phyloP scores from a whole-genome alignment of 1,284 basidiomycete species.

The Leucoagaricus sp. region DNA sequence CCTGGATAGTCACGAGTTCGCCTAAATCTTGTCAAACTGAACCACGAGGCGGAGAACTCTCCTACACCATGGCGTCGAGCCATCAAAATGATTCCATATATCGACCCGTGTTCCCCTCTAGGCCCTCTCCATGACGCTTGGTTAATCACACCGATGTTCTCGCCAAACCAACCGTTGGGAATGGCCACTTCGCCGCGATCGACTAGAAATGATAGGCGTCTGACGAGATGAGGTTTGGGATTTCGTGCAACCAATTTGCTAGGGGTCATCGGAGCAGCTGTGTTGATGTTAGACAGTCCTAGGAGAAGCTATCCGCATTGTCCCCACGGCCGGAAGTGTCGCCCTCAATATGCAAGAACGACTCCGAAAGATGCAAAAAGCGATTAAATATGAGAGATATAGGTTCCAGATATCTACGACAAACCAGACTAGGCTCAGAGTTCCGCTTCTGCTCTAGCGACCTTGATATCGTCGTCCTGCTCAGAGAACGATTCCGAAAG shows the following conservation, averaged over 20 bases:
- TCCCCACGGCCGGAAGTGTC: too few species aligned
- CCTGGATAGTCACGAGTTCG: slow-evolving; percentile 18
- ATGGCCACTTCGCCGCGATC: too few species aligned
- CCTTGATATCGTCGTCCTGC: slow-evolving; percentile 42
- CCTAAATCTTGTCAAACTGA: slow-evolving; percentile 6
- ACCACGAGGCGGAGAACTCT: slow-evolving; percentile 21
- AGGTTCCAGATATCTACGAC: neutral
- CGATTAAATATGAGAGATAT: neutral
- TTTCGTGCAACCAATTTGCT: too few species aligned
- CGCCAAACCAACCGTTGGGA: neutral
- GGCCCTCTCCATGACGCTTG: too few species aligned
- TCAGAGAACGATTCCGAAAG: slow-evolving; percentile 15
- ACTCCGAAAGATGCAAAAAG: neutral
- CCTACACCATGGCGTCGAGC: slow-evolving; percentile 26
- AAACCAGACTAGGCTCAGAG: slow-evolving; percentile 28
- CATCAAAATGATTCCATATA: slow-evolving; percentile 9
- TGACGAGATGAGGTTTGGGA: too few species aligned
- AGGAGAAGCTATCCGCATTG: too few species aligned
- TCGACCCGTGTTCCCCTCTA: neutral
- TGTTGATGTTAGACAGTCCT: too few species aligned
- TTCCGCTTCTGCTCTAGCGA: slow-evolving; percentile 39
- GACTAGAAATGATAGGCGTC: too few species aligned
- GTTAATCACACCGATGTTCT: neutral
- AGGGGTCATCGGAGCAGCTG: too few species aligned
- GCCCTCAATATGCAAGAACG: too few species aligned